Conservation (phyloP, 345 rosid species). For the Pistacia vera region DNA sequence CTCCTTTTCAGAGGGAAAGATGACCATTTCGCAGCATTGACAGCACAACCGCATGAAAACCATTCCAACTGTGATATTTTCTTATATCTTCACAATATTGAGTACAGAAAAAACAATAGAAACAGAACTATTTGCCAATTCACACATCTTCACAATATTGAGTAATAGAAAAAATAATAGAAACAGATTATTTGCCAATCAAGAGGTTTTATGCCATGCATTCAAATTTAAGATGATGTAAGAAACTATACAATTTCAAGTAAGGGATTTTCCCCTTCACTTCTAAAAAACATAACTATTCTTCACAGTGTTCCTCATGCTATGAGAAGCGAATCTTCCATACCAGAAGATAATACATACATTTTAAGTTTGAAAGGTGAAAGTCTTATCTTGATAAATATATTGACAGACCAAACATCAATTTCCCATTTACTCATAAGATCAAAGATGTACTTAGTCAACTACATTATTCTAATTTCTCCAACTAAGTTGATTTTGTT, state of each 20-base stretch:
- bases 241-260: too few species aligned
- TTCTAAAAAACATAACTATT: not conserved
- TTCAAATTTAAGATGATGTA: too few species aligned
- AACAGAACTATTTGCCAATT: not conserved
- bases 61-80: not conserved
- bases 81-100: conserved; percentile 8
- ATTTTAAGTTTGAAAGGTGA: not conserved
- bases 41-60: conserved; percentile 72
- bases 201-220: too few species aligned
- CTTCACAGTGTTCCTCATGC: not conserved
- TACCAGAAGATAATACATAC: not conserved
- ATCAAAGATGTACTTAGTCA: not conserved
- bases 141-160: not conserved
- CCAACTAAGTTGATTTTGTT: not conserved
- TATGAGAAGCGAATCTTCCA: not conserved
- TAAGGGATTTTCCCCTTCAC: not conserved
- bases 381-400: not conserved
- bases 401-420: not conserved
- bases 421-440: not conserved
- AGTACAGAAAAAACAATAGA: conserved; percentile 15
- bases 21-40: conserved; percentile 86
- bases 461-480: not conserved
- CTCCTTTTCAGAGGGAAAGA: conserved; percentile 89
- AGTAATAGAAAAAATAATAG: too few species aligned
- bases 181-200: too few species aligned